A percentile compares a stretch with the other conserved stretches of the same genome.
phyloP scores from a whole-genome alignment of 2,329 filamentous ascomycete genomes.

The Triangularia verruculosa region DNA sequence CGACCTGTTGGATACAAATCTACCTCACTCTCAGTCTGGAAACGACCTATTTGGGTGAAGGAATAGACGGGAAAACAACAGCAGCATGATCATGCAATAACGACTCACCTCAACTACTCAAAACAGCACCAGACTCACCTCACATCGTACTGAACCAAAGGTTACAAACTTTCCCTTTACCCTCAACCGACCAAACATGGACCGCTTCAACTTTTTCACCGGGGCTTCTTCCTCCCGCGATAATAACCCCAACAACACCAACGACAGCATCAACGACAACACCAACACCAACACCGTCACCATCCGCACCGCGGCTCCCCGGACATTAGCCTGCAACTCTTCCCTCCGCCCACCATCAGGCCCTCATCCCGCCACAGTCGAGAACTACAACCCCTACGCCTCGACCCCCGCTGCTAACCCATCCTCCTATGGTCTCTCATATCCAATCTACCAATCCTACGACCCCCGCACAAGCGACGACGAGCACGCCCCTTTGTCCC shows the following conservation, averaged over 20 bases:
- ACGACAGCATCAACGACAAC: neutral
- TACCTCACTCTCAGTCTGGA: neutral
- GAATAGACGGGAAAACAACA: neutral
- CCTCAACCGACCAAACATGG: conserved; percentile 19
- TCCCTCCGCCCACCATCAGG: conserved; percentile 16
- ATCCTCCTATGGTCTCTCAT: conserved; percentile 18
- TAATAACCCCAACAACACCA: conserved; percentile 2
- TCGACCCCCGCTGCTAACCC: conserved; percentile 17
- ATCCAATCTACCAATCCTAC: conserved; percentile 25
- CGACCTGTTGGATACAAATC: neutral
- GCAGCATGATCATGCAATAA: conserved; percentile 9
- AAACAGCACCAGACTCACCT: too few relatives aligned
- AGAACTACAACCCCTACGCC: conserved; percentile 9
- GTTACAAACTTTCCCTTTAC: conserved; percentile 18
- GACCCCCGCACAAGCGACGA: conserved; percentile 31
- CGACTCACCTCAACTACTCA: neutral
- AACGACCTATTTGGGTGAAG: neutral
- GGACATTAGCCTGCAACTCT: conserved; percentile 23
- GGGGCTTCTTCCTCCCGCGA: conserved; percentile 4
- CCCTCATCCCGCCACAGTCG: neutral
- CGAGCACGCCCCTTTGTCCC: conserved; percentile 24
- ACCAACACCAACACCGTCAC: conserved; percentile 1
- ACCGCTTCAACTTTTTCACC: conserved; percentile 27
- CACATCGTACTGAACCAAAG: too few relatives aligned
- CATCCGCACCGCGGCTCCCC: conserved; percentile 11